These are phyloP conservation scores for Lactarius hengduanensis DNA, from an alignment of 768 basidiomycete genomes.

Conservation along the genomic window DNA sequence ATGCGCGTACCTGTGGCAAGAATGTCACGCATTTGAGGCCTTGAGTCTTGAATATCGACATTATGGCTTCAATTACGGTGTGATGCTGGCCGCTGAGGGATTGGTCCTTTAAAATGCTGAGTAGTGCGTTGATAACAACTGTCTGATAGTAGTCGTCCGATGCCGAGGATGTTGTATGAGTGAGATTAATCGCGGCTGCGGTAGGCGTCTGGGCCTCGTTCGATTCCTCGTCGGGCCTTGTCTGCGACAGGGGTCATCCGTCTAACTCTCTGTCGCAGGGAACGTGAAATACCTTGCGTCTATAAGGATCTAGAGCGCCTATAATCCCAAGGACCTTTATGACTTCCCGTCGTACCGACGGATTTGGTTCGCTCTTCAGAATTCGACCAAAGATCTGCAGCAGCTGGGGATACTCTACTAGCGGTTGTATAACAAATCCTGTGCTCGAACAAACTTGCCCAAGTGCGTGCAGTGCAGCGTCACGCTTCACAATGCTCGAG, in stretches of 20 bases:
- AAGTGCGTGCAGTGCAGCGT: slow-evolving; percentile 90
- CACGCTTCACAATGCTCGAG: slow-evolving; percentile 82
- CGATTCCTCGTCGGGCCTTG: slow-evolving; percentile 62
- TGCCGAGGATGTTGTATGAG: slow-evolving; percentile 57
- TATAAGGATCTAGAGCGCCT: slow-evolving; percentile 94
- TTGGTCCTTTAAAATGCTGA: slow-evolving; percentile 86
- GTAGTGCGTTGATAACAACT: slow-evolving; percentile 85
- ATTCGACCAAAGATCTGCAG: slow-evolving; percentile 84
- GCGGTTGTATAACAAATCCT: slow-evolving; percentile 88
- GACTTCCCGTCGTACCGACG: slow-evolving; percentile 77
- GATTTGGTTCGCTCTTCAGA: slow-evolving; percentile 74
- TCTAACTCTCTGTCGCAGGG: neutral
- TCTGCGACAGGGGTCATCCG: slow-evolving; percentile 36
- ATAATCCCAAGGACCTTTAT: slow-evolving; percentile 95
- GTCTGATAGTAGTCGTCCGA: slow-evolving; percentile 98
- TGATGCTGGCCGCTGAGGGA: slow-evolving; percentile 85
- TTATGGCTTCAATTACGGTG: slow-evolving; percentile 94
- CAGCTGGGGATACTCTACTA: slow-evolving; percentile 88
- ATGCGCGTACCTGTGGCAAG: slow-evolving; percentile 71
- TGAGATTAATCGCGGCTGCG: slow-evolving; percentile 62
- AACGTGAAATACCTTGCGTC: slow-evolving; percentile 67
- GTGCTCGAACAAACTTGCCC: slow-evolving; percentile 96
- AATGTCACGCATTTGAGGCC: slow-evolving; percentile 95
- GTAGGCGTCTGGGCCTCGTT: slow-evolving; percentile 52
- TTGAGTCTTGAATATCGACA: slow-evolving; percentile 99